These are phyloP conservation scores for grape (Vitis vinifera) DNA, from an alignment of 164 flowering plant genomes.

Conservation along the genomic window ASM3070453v1 NC_081814.1:19976001-19976500, in stretches of 20 bases:
- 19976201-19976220: constrained; percentile 77
- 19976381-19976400: constrained; percentile 58
- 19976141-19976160: constrained; percentile 47
- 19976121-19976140: constrained; percentile 57
- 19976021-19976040: constrained; percentile 61
- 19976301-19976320: constrained; percentile 66
- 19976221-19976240: constrained; percentile 65
- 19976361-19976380: constrained; percentile 82
- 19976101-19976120: constrained; percentile 67
- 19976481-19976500: constrained; percentile 80
- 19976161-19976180: constrained; percentile 60
- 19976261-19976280: constrained; percentile 66
- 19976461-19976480: constrained; percentile 62
- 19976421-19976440: constrained; percentile 57
- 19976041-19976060: constrained; percentile 79
- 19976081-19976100: constrained; percentile 59
- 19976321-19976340: constrained; percentile 65
- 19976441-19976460: constrained; percentile 44
- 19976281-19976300: constrained; percentile 58
- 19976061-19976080: constrained; percentile 42
- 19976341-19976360: constrained; percentile 61
- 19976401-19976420: constrained; percentile 64
- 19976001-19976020: too few species aligned
- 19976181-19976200: constrained; percentile 84
- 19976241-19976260: constrained; percentile 73